Evolutionary conservation across 352 stramenopile species (phyloP), one percentile per base, ranked within the genome.

Genomic region (Phytopythium delawarense): DNA sequence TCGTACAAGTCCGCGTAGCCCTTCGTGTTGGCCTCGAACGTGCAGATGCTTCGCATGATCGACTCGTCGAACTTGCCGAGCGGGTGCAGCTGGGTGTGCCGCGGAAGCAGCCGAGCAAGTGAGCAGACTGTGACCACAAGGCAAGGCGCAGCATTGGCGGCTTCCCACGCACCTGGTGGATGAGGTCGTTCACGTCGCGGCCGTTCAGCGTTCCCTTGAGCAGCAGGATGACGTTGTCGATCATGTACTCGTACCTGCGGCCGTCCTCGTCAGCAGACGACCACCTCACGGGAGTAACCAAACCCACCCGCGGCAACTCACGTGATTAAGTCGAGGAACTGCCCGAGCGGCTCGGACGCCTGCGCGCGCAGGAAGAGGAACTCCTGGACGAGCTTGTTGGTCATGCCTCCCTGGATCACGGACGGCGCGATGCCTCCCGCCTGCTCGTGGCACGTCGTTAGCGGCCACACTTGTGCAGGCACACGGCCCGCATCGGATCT

Each of bases 1-100:
- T 99, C 96, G 78, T 99, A 99, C 21, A 99, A 79, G 76, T 99
- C 98, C 61, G 94, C 92, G 81, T 99, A 99, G 56, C 98, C 98
- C 75, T 98, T 98, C 28, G 96, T 85, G 67, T 89, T 98, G 48
- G 92, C 88, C 74, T 99, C 97, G 72, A 99, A 99, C 25, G 96
- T 96, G 64, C 96, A 98, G 64, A 99, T 99, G 63, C 89, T 98
- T 62, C 97, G 94, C 96, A 99, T 99, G 67, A 98, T 99, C 52
- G 88, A 98, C 51, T 99, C 97, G 63, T 99, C 97, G 68, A 99
- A 99, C 81, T 98, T 98, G 51, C 98, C 98, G 42, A 99, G 83
- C 37, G 98, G 98, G 71, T 99, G 97, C 60, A 98, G 97, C 88
- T 99, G 82, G 9, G 8, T 40, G 35, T 15, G 8, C 35, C 35